Evolutionary conservation across 768 basidiomycete species (phyloP), one percentile per base, ranked within the genome.

Genomic region (Lactarius sp.): DNA sequence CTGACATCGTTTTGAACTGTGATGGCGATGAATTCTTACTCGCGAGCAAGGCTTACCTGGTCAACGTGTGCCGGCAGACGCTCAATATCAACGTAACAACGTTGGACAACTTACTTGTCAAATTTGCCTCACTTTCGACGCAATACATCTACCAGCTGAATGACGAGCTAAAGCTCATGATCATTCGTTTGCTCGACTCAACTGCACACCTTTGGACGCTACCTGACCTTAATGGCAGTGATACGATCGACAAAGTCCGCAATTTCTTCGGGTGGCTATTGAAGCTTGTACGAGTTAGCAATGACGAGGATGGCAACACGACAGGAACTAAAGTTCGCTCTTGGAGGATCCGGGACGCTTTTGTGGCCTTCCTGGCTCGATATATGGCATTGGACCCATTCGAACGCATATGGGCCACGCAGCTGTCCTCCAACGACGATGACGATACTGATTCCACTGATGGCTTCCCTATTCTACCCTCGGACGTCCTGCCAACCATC

Each of bases 301-400:
- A 55, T 12, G 64, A 60, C 33, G 59, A 47, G 27, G 41, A 60
- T 37, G 59, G 59, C 14, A 56, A 56, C 4, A 60, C 18, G 49
- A 62, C 65, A 14, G 74, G 66, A 57, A 75, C 75, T 18, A 75
- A 79, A 51, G 71, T 85, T 6, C 74, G 76, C 1, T 84, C 83
- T 3, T 94, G 93, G 90, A 78, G 75, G 59, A 77, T 86, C 34
- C 84, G 92, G 39, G 86, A 91, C 68, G 70, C 77, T 33, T 75
- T 90, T 36, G 77, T 84, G 50, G 77, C 78, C 37, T 89, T 96
- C 71, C 73, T 94, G 52, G 84, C 86, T 63, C 72, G 71, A 49
- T 93, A 88, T 71, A 77, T 94, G 22, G 69, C 70, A 12, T 70
- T 77, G 55, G 88, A 93, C 69, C 85, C 85, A 0, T 68, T 69